Percentiles rank a stretch among this genome's conserved stretches.
Conservation (phyloP, 192 early-diverging fungal species). For the Backusella parvicylindrica region DNA sequence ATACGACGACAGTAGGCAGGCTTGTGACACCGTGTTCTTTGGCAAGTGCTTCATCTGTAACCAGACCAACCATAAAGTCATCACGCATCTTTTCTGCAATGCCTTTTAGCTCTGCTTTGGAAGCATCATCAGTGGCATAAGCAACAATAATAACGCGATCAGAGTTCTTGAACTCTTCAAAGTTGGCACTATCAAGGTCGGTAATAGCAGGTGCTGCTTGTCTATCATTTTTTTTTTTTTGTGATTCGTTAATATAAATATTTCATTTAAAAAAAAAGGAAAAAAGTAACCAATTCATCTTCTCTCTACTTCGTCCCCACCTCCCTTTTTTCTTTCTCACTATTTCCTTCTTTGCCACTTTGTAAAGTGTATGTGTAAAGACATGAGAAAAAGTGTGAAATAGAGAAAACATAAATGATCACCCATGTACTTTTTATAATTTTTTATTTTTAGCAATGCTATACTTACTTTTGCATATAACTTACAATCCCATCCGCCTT, state of each 20-base stretch:
- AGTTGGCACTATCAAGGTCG: constrained; percentile 59
- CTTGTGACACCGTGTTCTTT: constrained; percentile 39
- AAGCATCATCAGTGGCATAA: constrained; percentile 65
- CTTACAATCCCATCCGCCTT: constrained; percentile 82
- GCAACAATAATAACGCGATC: constrained; percentile 91
- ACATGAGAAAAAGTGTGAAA: not conserved
- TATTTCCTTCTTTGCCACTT: too few relatives aligned
- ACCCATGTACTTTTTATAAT: not conserved
- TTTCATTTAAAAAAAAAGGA: not conserved
- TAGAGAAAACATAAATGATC: not conserved
- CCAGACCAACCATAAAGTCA: constrained; percentile 79
- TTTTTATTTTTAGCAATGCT: not conserved
- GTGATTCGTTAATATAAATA: not conserved
- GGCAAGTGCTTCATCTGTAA: constrained; percentile 57
- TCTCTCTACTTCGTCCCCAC: too few relatives aligned
- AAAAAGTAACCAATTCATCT: too few relatives aligned
- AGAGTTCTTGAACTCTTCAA: constrained; percentile 72
- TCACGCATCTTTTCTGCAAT: constrained; percentile 83
- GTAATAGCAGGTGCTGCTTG: constrained; percentile 83
- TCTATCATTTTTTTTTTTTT: constrained; percentile 27
- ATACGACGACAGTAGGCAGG: constrained; percentile 70
- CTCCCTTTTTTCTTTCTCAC: too few relatives aligned
- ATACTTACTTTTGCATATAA: constrained; percentile 86
- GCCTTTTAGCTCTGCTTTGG: constrained; percentile 59
- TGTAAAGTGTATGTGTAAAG: too few relatives aligned